Evolutionary conservation across 352 stramenopile genomes (phyloP).

Genomic region (Globisporangium mamillatum): DNA sequence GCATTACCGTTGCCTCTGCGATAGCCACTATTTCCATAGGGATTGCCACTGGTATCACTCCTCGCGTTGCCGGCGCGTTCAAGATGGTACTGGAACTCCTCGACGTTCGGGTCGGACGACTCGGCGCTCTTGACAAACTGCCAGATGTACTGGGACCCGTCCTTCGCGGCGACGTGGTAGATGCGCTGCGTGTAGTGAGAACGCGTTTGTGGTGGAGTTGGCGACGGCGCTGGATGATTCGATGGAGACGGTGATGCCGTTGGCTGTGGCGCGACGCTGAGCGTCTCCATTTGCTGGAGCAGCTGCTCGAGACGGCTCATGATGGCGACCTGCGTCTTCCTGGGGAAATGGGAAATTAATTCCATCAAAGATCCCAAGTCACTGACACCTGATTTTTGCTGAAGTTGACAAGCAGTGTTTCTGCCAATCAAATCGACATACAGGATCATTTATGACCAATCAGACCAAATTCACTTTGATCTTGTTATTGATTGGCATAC

Average conservation of each 20-base stretch:
- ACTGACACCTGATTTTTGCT: not conserved
- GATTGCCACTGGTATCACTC: not conserved
- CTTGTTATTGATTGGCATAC: too few relatives aligned
- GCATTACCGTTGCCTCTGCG: not conserved
- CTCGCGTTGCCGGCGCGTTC: not conserved
- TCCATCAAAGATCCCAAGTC: not conserved
- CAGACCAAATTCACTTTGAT: too few relatives aligned
- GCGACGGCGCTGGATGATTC: not conserved
- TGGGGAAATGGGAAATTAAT: not conserved
- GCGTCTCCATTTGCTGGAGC: slow-evolving; percentile 4
- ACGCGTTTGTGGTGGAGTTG: not conserved
- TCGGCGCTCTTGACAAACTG: not conserved
- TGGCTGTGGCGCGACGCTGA: not conserved
- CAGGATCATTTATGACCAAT: too few relatives aligned
- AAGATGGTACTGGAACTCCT: slow-evolving; percentile 3
- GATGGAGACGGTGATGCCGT: not conserved
- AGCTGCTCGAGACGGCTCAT: not conserved
- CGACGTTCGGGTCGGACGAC: slow-evolving; percentile 3
- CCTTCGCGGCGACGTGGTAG: slow-evolving; percentile 6
- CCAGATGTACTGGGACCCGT: not conserved
- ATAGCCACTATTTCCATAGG: not conserved
- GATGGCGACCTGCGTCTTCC: not conserved
- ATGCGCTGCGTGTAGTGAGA: slow-evolving; percentile 1
- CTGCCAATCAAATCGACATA: not conserved
- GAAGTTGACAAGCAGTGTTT: too few relatives aligned